These are phyloP conservation scores for Eucalyptus melliodora DNA, from an alignment of 345 rosid genomes.

Conservation along the genomic window DNA sequence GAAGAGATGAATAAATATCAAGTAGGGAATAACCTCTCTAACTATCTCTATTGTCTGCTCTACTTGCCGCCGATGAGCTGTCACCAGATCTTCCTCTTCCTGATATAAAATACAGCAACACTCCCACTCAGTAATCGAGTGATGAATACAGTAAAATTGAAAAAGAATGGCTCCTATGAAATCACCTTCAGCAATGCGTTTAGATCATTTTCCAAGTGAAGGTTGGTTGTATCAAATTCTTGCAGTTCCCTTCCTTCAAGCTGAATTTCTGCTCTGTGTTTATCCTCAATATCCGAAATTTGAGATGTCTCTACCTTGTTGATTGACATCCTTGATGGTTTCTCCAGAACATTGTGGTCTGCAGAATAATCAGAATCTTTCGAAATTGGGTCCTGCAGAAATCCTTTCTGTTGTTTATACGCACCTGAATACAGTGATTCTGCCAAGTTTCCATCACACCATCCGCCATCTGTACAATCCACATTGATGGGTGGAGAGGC, in stretches of 20 bases:
- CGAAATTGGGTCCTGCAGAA: background rate
- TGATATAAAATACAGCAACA: background rate
- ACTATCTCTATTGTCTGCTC: conserved; percentile 43
- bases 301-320: conserved; percentile 6
- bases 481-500: conserved; percentile 11
- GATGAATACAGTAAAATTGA: background rate
- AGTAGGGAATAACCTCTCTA: conserved; percentile 24
- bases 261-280: background rate
- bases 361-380: conserved; percentile 11
- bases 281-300: conserved; percentile 4
- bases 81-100: conserved; percentile 58
- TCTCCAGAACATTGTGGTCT: conserved; percentile 13
- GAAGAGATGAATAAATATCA: background rate
- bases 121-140: background rate
- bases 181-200: conserved; percentile 30
- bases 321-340: background rate
- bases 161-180: background rate
- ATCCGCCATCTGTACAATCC: conserved; percentile 12
- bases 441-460: background rate
- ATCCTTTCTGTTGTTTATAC: conserved; percentile 1
- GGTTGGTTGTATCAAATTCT: background rate
- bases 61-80: conserved; percentile 42
- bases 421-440: conserved; percentile 6
- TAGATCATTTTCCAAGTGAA: conserved; percentile 30
- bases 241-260: conserved; percentile 4